Base-by-base conservation (phyloP, 768 basidiomycete species). In the Lactarius indigo region DNA sequence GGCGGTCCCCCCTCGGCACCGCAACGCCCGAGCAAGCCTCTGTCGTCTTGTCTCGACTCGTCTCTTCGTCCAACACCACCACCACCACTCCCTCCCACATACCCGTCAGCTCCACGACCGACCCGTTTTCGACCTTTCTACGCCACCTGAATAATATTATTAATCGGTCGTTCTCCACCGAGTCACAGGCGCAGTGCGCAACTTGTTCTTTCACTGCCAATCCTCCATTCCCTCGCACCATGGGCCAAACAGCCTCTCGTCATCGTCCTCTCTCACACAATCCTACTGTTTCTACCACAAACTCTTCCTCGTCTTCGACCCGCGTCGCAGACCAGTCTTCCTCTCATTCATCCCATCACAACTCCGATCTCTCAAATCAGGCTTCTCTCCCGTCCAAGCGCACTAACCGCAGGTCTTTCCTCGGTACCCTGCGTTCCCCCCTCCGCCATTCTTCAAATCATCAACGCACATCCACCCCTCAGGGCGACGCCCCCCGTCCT, bases 341-440 rank as follows among this genome's bases (percentile, higher is more conserved):
- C 41, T 30, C n/a, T 18, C 55, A 39, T 57, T 26, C 57, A 6
- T 35, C 59, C 41, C 47, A 67, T 47, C 65, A 33, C 57, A 39
- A 41, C 68, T 50, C 67, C 35, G 65, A 66, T 66, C 65, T 66
- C 6, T 39, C 57, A 35, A 47, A 66, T 66, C 65, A 66, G 23
- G 1, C 26, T 1, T 26, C 67, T 35, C 59, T 66, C 59, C 58
- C 64, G 13, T 20, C 55, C 9, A 61, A 68, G 65, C 56, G 56
- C 26, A 66, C 23, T 13, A 17, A n/a, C 9, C 61, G 61, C 42
- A 61, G 41, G 42, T 68, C 66, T 41, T 31, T 69, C 41, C 65
- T 69, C 57, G 52, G 57, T 50, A 63, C 60, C 33, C 57, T 69
- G 3, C 56, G 65, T 17, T 67, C 65, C 8, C 65, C 65, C 1